phyloP scores from a whole-genome alignment of 495 filamentous ascomycete genomes.

The Xylaria longipes region DNA sequence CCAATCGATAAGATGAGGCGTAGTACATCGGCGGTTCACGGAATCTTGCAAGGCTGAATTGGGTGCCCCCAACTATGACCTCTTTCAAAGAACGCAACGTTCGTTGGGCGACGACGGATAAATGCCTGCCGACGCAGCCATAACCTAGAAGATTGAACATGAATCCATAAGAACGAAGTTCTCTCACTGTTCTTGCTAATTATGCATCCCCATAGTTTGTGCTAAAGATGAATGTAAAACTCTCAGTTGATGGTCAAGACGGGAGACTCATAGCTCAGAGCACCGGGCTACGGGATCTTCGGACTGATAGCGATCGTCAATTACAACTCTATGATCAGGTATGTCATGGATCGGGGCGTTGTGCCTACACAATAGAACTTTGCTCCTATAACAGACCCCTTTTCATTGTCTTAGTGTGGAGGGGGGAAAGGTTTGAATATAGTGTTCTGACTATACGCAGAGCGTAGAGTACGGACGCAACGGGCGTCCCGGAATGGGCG shows the following conservation, averaged over 20 bases:
- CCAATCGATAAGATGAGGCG: conserved; percentile 3
- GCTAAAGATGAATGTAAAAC: conserved; percentile 9
- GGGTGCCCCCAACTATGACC: not conserved
- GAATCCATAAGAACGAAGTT: not conserved
- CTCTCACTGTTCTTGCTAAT: not conserved
- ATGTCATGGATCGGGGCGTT: not conserved
- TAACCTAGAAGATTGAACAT: not conserved
- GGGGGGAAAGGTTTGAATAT: not conserved
- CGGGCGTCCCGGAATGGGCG: conserved; percentile 26
- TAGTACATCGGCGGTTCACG: not conserved
- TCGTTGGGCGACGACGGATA: not conserved
- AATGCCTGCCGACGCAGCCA: not conserved
- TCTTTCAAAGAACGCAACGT: not conserved
- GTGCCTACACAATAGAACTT: not conserved
- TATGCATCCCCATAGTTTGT: not conserved
- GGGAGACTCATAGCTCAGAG: conserved; percentile 8
- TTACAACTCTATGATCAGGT: conserved; percentile 8
- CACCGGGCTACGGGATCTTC: not conserved
- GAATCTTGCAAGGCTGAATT: not conserved
- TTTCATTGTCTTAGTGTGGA: not conserved
- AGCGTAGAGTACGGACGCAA: conserved; percentile 21
- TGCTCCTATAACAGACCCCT: not conserved
- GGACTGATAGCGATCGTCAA: not conserved
- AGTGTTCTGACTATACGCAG: not conserved
- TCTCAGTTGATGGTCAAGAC: conserved; percentile 12